phyloP scores from a whole-genome alignment of 2,329 filamentous ascomycete species.

The Hyphodiscus sp. region DNA sequence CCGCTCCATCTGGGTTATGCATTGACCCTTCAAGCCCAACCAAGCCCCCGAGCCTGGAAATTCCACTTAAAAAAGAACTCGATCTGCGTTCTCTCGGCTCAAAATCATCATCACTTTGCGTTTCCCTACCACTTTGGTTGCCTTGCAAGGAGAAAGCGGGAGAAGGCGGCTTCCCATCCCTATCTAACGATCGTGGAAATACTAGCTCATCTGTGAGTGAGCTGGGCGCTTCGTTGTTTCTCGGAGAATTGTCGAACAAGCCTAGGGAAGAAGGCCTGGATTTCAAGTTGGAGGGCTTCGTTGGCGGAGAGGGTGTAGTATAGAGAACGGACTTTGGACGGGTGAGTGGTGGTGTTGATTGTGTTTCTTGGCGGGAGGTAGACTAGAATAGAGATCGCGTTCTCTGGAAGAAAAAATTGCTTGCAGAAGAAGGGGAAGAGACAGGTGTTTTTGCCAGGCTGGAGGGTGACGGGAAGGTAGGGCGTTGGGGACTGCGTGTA shows the following conservation, averaged over 20 bases:
- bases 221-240: neutral
- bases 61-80: slow-evolving; percentile 12
- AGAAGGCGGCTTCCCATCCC: slow-evolving; percentile 9
- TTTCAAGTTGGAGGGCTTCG: neutral
- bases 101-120: neutral
- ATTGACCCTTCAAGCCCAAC: slow-evolving; percentile 13
- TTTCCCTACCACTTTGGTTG: neutral
- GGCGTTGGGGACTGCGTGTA: neutral
- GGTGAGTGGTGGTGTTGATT: neutral
- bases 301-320: neutral
- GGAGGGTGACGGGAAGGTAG: neutral
- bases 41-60: slow-evolving; percentile 6
- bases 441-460: neutral
- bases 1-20: slow-evolving; percentile 14
- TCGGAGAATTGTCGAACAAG: too few relatives aligned
- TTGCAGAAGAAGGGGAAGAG: neutral
- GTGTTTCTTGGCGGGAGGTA: slow-evolving; percentile 1
- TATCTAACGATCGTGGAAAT: slow-evolving; percentile 13
- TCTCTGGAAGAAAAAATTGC: slow-evolving; percentile 20
- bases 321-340: slow-evolving; percentile 2
- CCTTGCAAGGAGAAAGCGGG: slow-evolving; percentile 9
- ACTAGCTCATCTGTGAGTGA: slow-evolving; percentile 5
- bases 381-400: slow-evolving; percentile 25
- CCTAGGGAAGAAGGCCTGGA: slow-evolving; percentile 9
- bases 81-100: neutral